Evolutionary conservation across 148 eudicot species (phyloP).

Genomic region (Limonium bicolor): DNA sequence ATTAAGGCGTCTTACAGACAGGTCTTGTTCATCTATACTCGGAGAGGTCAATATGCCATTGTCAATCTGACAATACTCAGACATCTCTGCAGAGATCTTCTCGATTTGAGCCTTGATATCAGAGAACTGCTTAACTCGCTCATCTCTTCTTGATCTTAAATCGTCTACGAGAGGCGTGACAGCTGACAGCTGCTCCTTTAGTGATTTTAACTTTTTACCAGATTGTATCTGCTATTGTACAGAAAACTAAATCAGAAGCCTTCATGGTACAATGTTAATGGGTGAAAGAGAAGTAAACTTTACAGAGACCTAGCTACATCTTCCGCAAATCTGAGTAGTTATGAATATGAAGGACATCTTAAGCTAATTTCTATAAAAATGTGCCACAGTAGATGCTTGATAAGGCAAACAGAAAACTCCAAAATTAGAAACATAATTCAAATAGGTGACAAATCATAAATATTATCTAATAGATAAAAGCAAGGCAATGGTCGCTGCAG

Average conservation of each 20-base stretch:
- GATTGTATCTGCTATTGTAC: slow-evolving; percentile 18
- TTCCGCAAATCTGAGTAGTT: too few relatives aligned
- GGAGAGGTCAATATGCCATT: slow-evolving; percentile 15
- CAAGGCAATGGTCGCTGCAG: too few relatives aligned
- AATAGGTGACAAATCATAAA: too few relatives aligned
- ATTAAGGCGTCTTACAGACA: slow-evolving; percentile 42
- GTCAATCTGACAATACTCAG: slow-evolving; percentile 26
- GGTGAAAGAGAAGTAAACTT: too few relatives aligned
- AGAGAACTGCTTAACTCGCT: slow-evolving; percentile 41
- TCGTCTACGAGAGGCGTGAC: slow-evolving; percentile 39
- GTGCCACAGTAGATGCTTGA: too few relatives aligned
- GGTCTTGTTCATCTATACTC: slow-evolving; percentile 33
- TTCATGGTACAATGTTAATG: too few relatives aligned
- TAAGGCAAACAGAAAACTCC: too few relatives aligned
- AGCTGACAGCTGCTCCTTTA: slow-evolving; percentile 44
- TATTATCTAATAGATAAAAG: too few relatives aligned
- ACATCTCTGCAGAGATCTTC: slow-evolving; percentile 32
- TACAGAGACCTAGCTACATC: too few relatives aligned
- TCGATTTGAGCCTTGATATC: slow-evolving; percentile 47
- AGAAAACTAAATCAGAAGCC: background rate
- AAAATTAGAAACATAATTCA: too few relatives aligned
- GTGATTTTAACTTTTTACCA: slow-evolving; percentile 23
- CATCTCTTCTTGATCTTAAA: slow-evolving; percentile 33
- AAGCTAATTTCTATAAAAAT: too few relatives aligned
- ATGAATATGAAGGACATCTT: too few relatives aligned